Conservation (phyloP, 441 rosid species). For the Jatropha podagrica region DNA sequence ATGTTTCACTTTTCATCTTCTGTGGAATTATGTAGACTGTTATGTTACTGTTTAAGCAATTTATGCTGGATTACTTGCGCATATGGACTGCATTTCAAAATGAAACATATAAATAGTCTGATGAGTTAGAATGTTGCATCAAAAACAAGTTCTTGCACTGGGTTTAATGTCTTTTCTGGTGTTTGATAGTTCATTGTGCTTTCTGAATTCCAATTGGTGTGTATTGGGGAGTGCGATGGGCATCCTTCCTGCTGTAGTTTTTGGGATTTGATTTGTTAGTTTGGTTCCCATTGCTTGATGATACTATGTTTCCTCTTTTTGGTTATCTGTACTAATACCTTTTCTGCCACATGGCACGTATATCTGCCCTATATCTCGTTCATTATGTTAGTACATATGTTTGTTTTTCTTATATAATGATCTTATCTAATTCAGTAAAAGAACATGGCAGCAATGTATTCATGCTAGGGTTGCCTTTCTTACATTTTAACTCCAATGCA, state of each 20-base stretch:
- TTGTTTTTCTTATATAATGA: background rate
- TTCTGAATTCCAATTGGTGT: background rate
- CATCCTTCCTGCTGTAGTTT: background rate
- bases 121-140: background rate
- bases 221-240: background rate
- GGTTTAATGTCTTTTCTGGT: background rate
- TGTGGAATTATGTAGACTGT: background rate
- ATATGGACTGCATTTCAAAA: background rate
- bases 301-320: background rate
- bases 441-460: background rate
- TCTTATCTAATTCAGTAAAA: background rate
- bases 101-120: background rate
- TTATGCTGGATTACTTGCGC: background rate
- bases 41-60: background rate
- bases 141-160: background rate
- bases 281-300: background rate
- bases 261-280: background rate
- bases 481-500: conserved; percentile 22
- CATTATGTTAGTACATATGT: background rate
- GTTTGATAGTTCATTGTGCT: background rate
- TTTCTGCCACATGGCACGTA: too few relatives aligned
- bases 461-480: background rate
- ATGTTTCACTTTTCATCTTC: background rate
- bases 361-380: background rate
- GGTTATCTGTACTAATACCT: too few relatives aligned